These are phyloP conservation scores for Strobilomyces confusus DNA, from an alignment of 768 basidiomycete genomes.

Conservation along the genomic window DNA sequence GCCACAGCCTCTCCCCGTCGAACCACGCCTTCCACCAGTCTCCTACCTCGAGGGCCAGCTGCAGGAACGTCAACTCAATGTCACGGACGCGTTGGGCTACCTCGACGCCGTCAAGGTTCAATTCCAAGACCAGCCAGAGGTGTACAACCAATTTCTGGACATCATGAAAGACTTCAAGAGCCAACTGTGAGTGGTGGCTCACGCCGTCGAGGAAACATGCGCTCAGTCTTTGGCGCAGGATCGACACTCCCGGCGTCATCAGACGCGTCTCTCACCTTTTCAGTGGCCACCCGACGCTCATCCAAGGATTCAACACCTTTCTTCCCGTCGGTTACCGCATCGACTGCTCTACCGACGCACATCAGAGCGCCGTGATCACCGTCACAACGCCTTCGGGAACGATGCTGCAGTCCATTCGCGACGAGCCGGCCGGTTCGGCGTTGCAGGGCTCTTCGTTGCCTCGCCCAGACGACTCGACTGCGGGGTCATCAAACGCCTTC, in stretches of 20 bases:
- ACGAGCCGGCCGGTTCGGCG: constrained; percentile 37
- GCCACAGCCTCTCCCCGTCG: background rate
- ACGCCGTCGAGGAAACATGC: background rate
- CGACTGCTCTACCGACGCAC: constrained; percentile 66
- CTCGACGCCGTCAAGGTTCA: constrained; percentile 62
- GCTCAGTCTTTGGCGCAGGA: constrained; percentile 44
- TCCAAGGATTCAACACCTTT: constrained; percentile 98
- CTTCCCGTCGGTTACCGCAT: constrained; percentile 93
- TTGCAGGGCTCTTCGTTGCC: constrained; percentile 37
- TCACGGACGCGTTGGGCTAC: constrained; percentile 59
- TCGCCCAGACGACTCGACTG: constrained; percentile 14
- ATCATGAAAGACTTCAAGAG: constrained; percentile 79
- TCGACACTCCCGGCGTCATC: constrained; percentile 97
- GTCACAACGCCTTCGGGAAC: constrained; percentile 75
- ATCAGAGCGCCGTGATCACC: constrained; percentile 64
- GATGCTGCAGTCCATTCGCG: constrained; percentile 50
- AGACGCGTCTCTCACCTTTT: constrained; percentile 92
- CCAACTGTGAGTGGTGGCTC: constrained; percentile 41
- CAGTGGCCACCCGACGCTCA: constrained; percentile 82
- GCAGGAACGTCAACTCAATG: constrained; percentile 49
- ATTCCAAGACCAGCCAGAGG: constrained; percentile 55
- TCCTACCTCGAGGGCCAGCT: constrained; percentile 25
- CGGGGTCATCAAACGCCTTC: constrained; percentile 6
- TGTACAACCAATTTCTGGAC: constrained; percentile 61
- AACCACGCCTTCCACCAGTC: constrained; percentile 17